Base-by-base conservation (phyloP, 2,329 filamentous ascomycete genomes). In the Aspergillus carbonarius region DNA sequence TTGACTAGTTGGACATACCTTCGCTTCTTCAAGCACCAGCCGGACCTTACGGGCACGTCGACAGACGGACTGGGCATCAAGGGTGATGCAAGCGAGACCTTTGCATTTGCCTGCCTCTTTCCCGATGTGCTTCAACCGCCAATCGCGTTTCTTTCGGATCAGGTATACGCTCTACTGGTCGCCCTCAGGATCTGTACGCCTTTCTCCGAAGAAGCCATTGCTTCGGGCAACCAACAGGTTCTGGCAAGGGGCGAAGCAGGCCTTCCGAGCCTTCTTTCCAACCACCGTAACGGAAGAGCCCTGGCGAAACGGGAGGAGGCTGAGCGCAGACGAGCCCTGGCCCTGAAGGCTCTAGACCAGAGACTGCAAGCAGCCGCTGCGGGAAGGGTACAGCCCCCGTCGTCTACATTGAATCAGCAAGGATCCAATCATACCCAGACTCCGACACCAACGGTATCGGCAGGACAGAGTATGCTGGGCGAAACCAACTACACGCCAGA, bases 51-150 rank as follows among this genome's bases (percentile, higher is more conserved):
- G 0, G 81, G 81, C 0, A 79, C 81, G 2, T 79, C 80, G 4
- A 85, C 82, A 7, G 81, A 81, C 50, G 80, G 82, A 54, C 74
- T 77, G 7, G 78, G 80, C 8, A 85, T 96, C 66, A 90, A 88
- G 63, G 95, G 95, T 62, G 95, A 99, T 74, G 91, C 95, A 35
- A 96, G 91, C 75, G 95, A 99, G 76, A 96, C 93, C 0, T 99
- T 99, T 72, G 90, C 93, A 7, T 96, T 99, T 74, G 89, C 92
- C 64, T 92, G 95, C 69, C 96, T 99, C 81, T 98, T 98, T 79
- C 95, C 95, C 0, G 90, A 89, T 50, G 86, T 88, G 3, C 79
- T 90, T 42, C 93, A 97, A 72, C 90, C 92, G 0, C 80, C 91
- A 13, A 83, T 98, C 42, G 85, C 88, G 15, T 83, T 86, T 9